Evolutionary conservation across 768 basidiomycete genomes (phyloP).

Genomic region (Pleurotus tuoliensis): DNA sequence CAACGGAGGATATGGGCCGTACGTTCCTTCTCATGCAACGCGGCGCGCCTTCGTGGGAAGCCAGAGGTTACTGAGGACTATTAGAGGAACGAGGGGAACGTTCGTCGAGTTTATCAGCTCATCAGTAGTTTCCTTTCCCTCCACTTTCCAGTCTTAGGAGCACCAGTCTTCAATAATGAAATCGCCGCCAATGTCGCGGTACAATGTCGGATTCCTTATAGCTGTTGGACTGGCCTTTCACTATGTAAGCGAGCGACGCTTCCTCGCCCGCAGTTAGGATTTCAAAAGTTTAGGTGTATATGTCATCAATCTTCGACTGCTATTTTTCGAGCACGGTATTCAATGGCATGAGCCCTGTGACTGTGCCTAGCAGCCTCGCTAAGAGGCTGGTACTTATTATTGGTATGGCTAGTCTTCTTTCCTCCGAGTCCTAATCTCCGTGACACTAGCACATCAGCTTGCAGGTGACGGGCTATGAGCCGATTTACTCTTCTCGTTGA

Average conservation of each 20-base stretch:
- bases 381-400: constrained; percentile 79
- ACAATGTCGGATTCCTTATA: constrained; percentile 45
- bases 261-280: constrained; percentile 10
- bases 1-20: too few relatives aligned
- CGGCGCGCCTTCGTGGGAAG: too few relatives aligned
- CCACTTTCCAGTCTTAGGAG: too few relatives aligned
- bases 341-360: constrained; percentile 65
- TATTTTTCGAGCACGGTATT: constrained; percentile 85
- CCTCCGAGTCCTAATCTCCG: background rate
- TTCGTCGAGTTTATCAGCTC: too few relatives aligned
- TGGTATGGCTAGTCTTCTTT: constrained; percentile 35
- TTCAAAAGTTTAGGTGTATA: background rate
- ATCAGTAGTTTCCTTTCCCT: too few relatives aligned
- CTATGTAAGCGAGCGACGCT: constrained; percentile 63
- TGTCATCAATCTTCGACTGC: constrained; percentile 64
- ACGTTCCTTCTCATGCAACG: too few relatives aligned
- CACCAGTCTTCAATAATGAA: background rate
- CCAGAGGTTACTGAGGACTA: too few relatives aligned
- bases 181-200: constrained; percentile 16
- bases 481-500: constrained; percentile 66
- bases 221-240: constrained; percentile 73
- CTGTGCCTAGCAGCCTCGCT: constrained; percentile 42
- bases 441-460: background rate
- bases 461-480: constrained; percentile 81
- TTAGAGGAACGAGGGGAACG: too few relatives aligned